These are phyloP conservation scores for Amanita subjunquillea DNA, from an alignment of 768 basidiomycete species.

Conservation along the genomic window DNA sequence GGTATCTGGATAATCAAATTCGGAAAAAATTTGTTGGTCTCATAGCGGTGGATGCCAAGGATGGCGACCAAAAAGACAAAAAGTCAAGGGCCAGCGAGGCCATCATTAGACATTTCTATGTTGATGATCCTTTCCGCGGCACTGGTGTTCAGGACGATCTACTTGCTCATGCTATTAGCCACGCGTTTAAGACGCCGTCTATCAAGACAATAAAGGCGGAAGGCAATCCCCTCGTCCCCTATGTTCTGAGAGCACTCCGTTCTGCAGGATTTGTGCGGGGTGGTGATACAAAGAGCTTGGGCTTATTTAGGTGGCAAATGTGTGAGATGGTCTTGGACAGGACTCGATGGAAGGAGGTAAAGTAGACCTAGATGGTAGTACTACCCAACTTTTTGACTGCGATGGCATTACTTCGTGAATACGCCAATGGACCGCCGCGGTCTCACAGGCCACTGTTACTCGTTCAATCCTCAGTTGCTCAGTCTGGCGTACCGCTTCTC, in stretches of 20 bases:
- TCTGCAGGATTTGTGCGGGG: slow-evolving; percentile 40
- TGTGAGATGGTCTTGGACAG: slow-evolving; percentile 32
- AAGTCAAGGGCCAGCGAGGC: slow-evolving; percentile 27
- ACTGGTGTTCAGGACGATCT: slow-evolving; percentile 56
- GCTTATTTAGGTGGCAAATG: slow-evolving; percentile 43
- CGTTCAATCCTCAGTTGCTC: slow-evolving; percentile 49
- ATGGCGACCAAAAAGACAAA: slow-evolving; percentile 23
- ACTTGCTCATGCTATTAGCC: slow-evolving; percentile 43
- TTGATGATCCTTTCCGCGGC: slow-evolving; percentile 52
- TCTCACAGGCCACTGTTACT: slow-evolving; percentile 34
- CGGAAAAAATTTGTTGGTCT: slow-evolving; percentile 49
- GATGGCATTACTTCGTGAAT: slow-evolving; percentile 1
- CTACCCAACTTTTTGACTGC: not conserved
- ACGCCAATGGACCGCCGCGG: slow-evolving; percentile 1
- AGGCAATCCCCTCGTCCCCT: slow-evolving; percentile 42
- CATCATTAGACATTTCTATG: slow-evolving; percentile 64
- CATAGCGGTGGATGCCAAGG: slow-evolving; percentile 58
- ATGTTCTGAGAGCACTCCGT: slow-evolving; percentile 33
- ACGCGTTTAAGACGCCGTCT: slow-evolving; percentile 39
- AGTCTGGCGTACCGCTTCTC: slow-evolving; percentile 47
- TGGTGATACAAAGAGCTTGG: slow-evolving; percentile 32
- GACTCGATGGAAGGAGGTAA: slow-evolving; percentile 31
- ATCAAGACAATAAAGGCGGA: slow-evolving; percentile 35
- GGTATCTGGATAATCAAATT: slow-evolving; percentile 66
- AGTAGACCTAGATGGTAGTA: not conserved